Conservation (phyloP, 495 filamentous ascomycete species). For the Pseudevernia furfuracea region DNA sequence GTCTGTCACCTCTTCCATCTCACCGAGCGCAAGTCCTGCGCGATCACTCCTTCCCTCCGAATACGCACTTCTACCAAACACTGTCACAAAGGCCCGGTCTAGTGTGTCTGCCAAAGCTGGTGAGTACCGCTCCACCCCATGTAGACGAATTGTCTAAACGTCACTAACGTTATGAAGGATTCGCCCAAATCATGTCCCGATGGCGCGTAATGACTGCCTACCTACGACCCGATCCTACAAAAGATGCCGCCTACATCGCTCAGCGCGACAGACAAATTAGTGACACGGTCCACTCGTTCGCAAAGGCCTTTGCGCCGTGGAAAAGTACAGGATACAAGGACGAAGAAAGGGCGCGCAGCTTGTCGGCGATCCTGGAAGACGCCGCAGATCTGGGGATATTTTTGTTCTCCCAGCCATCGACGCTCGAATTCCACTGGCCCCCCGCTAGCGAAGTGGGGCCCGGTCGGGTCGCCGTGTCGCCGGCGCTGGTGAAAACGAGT, state of each 20-base stretch:
- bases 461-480: conserved; percentile 11
- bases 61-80: conserved; percentile 11
- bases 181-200: conserved; percentile 13
- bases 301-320: conserved; percentile 23
- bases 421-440: conserved; percentile 20
- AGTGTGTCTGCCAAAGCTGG: conserved; percentile 8
- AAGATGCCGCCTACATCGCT: conserved; percentile 16
- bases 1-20: conserved; percentile 9
- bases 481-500: conserved; percentile 20
- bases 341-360: conserved; percentile 15
- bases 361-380: conserved; percentile 19
- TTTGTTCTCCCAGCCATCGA: conserved; percentile 22
- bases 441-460: not conserved
- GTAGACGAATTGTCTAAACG: not conserved
- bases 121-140: not conserved
- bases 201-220: conserved; percentile 26
- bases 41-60: conserved; percentile 22
- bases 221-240: conserved; percentile 7
- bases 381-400: conserved; percentile 21
- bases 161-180: conserved; percentile 10
- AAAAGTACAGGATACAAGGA: conserved; percentile 11
- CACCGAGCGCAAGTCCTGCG: conserved; percentile 1
- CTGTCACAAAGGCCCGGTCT: not conserved
- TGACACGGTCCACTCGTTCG: not conserved
- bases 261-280: conserved; percentile 17